Evolutionary conservation across 345 rosid genomes (phyloP).

Genomic region (Arabidopsis arenosa): DNA sequence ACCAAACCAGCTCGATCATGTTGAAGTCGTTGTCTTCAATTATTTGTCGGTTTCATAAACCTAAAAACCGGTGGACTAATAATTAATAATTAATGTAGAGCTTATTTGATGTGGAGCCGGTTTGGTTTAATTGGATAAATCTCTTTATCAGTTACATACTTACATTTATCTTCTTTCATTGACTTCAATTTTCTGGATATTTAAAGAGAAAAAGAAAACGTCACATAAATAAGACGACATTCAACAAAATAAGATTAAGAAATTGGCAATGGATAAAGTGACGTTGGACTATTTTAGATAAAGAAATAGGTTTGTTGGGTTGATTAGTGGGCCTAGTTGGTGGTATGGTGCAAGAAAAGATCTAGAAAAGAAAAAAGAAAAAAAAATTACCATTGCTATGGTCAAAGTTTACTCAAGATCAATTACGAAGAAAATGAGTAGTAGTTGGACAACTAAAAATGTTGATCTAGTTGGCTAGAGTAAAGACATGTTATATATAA

Average conservation of each 20-base stretch:
- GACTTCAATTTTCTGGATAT: not conserved
- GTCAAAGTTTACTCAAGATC: slow-evolving; percentile 1
- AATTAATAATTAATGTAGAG: not conserved
- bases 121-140: slow-evolving; percentile 17
- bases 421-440: not conserved
- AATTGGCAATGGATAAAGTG: slow-evolving; percentile 23
- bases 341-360: not conserved
- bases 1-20: slow-evolving; percentile 29
- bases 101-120: slow-evolving; percentile 7
- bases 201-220: not conserved
- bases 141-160: not conserved
- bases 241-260: not conserved
- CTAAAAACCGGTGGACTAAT: slow-evolving; percentile 16
- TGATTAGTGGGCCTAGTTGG: not conserved
- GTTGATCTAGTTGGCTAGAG: not conserved
- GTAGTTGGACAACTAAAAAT: slow-evolving; percentile 1
- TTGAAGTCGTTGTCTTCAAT: slow-evolving; percentile 30
- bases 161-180: too few relatives aligned
- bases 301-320: not conserved
- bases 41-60: slow-evolving; percentile 23
- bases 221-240: not conserved
- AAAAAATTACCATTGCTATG: not conserved
- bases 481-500: not conserved
- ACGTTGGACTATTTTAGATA: slow-evolving; percentile 1
- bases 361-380: not conserved